Conservation (phyloP, 257 asterid species). For the Buddleja alternifolia region DNA sequence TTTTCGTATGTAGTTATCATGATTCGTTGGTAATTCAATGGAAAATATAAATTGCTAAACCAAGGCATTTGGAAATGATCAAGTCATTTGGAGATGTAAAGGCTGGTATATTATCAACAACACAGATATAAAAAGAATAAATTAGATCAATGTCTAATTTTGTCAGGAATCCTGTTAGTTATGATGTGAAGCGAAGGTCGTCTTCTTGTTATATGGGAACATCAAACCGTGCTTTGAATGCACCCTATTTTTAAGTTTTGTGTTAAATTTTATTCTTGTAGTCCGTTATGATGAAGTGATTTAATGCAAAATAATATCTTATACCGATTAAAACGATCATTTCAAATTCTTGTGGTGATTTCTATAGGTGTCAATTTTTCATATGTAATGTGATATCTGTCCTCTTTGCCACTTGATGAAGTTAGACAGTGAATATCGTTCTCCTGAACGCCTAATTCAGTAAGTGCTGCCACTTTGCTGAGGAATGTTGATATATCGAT, state of each 20-base stretch:
- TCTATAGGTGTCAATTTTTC: not conserved
- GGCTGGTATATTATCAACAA: not conserved
- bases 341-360: not conserved
- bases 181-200: not conserved
- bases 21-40: not conserved
- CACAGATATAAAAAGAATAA: not conserved
- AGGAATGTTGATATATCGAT: no score
- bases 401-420: not conserved
- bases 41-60: not conserved
- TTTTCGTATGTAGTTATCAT: conserved; percentile 15
- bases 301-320: not conserved
- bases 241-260: not conserved
- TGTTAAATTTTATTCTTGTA: not conserved
- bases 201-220: not conserved
- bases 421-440: not conserved
- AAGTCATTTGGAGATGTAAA: conserved; percentile 26
- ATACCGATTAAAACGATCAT: not conserved
- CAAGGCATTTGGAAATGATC: conserved; percentile 18
- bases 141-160: conserved; percentile 7
- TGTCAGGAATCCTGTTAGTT: not conserved
- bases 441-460: no score
- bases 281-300: not conserved
- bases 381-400: not conserved
- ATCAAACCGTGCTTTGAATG: not conserved
- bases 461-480: not conserved